These are phyloP conservation scores for Acacia crassicarpa DNA, from an alignment of 306 rosid genomes.

Conservation along the genomic window DNA sequence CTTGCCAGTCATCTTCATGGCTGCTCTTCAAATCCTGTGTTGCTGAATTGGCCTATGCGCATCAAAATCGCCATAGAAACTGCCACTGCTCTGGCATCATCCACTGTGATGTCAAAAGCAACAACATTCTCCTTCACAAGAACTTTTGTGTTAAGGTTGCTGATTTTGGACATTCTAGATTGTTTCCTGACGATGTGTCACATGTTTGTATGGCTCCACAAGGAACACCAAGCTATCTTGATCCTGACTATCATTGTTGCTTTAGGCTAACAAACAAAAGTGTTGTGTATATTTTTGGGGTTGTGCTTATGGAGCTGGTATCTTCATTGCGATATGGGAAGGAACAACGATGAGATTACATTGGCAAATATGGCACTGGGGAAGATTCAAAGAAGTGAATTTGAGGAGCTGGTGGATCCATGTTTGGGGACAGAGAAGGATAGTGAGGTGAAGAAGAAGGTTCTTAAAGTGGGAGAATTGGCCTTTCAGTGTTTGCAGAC, in stretches of 20 bases:
- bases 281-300: not conserved
- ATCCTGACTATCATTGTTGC: not conserved
- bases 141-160: slow-evolving; percentile 63
- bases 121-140: slow-evolving; percentile 63
- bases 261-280: not conserved
- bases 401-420: slow-evolving; percentile 34
- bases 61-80: slow-evolving; percentile 66
- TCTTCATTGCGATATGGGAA: not conserved
- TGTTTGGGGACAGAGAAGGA: slow-evolving; percentile 31
- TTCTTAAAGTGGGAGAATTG: slow-evolving; percentile 30
- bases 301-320: not conserved
- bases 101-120: slow-evolving; percentile 74
- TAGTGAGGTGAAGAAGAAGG: not conserved
- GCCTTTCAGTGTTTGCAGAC: slow-evolving; percentile 36
- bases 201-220: slow-evolving; percentile 79
- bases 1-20: slow-evolving; percentile 58
- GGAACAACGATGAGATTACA: not conserved
- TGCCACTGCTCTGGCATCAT: slow-evolving; percentile 57
- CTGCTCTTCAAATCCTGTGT: slow-evolving; percentile 2
- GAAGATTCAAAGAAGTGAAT: not conserved
- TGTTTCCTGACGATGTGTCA: slow-evolving; percentile 56
- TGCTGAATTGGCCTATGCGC: slow-evolving; percentile 47
- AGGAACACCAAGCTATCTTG: slow-evolving; percentile 29
- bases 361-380: slow-evolving; percentile 2
- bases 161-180: slow-evolving; percentile 65